Evolutionary conservation across 139 green algal species (phyloP), one percentile per base, ranked within the genome.

Genomic region (Chlorella sorokiniana): DNA sequence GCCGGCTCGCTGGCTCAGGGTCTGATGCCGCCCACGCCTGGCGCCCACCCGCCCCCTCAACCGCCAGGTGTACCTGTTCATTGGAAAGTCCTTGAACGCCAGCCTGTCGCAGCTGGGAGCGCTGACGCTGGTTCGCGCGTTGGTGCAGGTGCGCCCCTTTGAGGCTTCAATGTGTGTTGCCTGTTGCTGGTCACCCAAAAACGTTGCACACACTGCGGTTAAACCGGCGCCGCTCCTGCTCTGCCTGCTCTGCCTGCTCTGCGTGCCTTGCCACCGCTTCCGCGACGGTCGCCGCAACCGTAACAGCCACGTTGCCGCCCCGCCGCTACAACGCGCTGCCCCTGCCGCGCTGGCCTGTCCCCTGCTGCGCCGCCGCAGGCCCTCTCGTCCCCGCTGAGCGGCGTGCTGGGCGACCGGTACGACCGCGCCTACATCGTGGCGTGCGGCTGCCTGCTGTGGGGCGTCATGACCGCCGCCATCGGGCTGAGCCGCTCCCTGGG

Each of bases 391-490:
- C 86, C 86, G 25, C 23, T 90, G 18, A 72, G 69, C 25, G 86
- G 86, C 42, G n/a, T 89, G 4, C 25, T 92, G 31, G 88, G 88
- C 40, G 86, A 91, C 79, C 82, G 80, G 27, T 91, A 78, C 54
- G 82, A 96, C 83, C 87, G 92, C 6, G 86, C 85, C 2, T 42
- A 81, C 8, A 88, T 96, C 8, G 85, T 96, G n/a, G 83, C 85
- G 14, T 75, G 61, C n/a, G 92, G 92, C 10, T 91, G 85, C 41
- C 81, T 94, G 44, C 80, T 95, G 11, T 96, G 93, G 93, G 93
- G 91, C n/a, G 78, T 93, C 40, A 94, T 96, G 91, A 94, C 89
- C 6, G 69, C 76, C 3, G 86, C 88, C 38, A 93, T 96, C 35
- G 88, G 87, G 41, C 68, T 91, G 14, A 85, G 82, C 41, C 85